phyloP scores from a whole-genome alignment of 1,139 yeast genomes.

The Geotrichum citri-aurantii region DNA sequence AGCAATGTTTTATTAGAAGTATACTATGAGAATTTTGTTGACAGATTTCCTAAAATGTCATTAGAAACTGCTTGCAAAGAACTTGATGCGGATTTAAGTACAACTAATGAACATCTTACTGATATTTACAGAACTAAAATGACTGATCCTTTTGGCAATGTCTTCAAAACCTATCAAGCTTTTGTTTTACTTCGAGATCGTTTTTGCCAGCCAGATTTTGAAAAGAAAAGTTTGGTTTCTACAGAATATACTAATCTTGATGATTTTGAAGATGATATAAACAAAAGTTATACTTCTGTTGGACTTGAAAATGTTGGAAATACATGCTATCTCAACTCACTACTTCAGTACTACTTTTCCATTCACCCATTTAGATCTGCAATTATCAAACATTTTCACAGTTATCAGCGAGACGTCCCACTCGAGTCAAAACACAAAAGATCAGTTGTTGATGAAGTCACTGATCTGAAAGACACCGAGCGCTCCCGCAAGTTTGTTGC shows the following conservation, averaged over 20 bases:
- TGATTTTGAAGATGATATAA: neutral
- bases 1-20: neutral
- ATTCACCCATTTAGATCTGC: conserved; percentile 55
- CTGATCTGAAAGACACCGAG: neutral
- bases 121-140: neutral
- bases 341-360: conserved; percentile 83
- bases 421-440: neutral
- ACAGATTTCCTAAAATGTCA: neutral
- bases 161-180: neutral
- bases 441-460: neutral
- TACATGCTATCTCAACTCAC: conserved; percentile 86
- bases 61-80: neutral
- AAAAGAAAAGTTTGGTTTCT: neutral
- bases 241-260: neutral
- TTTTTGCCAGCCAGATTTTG: neutral
- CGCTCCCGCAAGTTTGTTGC: neutral
- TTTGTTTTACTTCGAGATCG: neutral
- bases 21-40: neutral
- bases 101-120: neutral
- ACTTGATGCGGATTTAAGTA: neutral
- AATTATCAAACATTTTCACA: neutral
- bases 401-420: neutral
- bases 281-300: no score
- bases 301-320: conserved; percentile 93
- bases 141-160: no score